phyloP scores from a whole-genome alignment of 805 yeast genomes.

The Kuraishia floccosa region DNA sequence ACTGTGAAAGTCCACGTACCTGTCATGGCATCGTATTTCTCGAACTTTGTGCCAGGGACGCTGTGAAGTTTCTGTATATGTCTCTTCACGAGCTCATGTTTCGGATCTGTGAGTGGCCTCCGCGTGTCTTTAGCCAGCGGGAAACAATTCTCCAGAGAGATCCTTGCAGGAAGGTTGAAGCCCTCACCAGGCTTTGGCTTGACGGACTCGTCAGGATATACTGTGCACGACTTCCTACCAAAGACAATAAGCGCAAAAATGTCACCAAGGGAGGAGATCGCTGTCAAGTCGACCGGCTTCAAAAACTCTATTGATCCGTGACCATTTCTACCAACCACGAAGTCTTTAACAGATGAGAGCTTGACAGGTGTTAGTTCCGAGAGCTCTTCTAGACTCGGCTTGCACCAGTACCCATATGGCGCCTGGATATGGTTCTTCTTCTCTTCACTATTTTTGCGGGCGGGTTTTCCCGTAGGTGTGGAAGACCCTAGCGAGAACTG shows the following conservation, averaged over 20 bases:
- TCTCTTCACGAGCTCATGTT: constrained; percentile 55
- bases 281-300: constrained; percentile 75
- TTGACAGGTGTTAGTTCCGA: constrained; percentile 48
- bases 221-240: constrained; percentile 43
- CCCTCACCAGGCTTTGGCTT: constrained; percentile 72
- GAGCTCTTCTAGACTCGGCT: constrained; percentile 63
- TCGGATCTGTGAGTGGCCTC: constrained; percentile 65
- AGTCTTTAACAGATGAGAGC: constrained; percentile 48
- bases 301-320: constrained; percentile 71
- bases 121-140: constrained; percentile 68
- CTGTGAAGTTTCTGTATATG: constrained; percentile 60
- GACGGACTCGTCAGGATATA: constrained; percentile 58
- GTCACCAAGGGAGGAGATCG: constrained; percentile 55
- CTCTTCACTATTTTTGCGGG: too few relatives aligned
- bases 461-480: too few relatives aligned
- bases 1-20: constrained; percentile 63
- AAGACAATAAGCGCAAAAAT: constrained; percentile 53
- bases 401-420: constrained; percentile 73
- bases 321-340: constrained; percentile 70
- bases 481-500: too few relatives aligned
- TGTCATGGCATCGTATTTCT: constrained; percentile 63
- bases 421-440: too few relatives aligned
- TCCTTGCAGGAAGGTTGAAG: constrained; percentile 62
- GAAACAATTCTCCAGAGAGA: constrained; percentile 70
- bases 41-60: constrained; percentile 50